Percentiles rank a stretch among this genome's conserved stretches.
These are phyloP conservation scores for Aspergillus calidoustus DNA, from an alignment of 2,329 filamentous ascomycete genomes.

Conservation along the genomic window DNA sequence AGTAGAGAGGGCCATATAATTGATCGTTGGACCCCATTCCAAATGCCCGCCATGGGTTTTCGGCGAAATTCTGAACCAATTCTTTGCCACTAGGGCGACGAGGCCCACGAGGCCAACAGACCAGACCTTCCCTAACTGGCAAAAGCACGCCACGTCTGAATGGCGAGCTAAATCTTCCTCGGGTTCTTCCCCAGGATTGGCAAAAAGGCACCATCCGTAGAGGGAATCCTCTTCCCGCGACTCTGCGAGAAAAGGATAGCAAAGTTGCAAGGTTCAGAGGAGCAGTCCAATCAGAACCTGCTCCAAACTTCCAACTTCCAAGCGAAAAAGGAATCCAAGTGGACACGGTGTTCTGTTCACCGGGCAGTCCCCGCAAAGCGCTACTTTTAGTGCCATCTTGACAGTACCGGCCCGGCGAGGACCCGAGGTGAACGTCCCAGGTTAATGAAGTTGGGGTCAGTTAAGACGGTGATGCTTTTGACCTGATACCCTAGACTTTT, in stretches of 20 bases:
- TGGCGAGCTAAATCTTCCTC: neutral
- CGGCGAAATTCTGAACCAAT: conserved; percentile 14
- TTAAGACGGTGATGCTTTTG: neutral
- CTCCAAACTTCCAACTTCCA: neutral
- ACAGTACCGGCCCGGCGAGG: neutral
- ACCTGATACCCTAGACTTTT: neutral
- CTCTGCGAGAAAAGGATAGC: neutral
- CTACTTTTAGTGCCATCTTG: conserved; percentile 16
- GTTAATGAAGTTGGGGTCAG: neutral
- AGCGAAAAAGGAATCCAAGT: conserved; percentile 3
- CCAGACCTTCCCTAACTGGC: conserved; percentile 10
- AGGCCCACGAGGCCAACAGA: conserved; percentile 3
- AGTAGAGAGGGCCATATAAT: neutral
- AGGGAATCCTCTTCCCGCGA: conserved; percentile 3
- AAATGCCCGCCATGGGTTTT: conserved; percentile 14
- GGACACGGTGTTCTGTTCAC: conserved; percentile 20
- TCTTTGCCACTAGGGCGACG: neutral
- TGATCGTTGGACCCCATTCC: neutral
- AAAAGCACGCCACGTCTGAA: conserved; percentile 5
- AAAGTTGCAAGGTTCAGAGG: neutral
- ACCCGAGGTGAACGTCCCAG: conserved; percentile 1
- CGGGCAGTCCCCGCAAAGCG: conserved; percentile 13
- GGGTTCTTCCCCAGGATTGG: conserved; percentile 13
- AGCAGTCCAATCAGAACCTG: neutral
- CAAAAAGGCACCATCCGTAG: neutral